These are phyloP conservation scores for Plantago major DNA, from an alignment of 257 asterid genomes.

Conservation along the genomic window DNA sequence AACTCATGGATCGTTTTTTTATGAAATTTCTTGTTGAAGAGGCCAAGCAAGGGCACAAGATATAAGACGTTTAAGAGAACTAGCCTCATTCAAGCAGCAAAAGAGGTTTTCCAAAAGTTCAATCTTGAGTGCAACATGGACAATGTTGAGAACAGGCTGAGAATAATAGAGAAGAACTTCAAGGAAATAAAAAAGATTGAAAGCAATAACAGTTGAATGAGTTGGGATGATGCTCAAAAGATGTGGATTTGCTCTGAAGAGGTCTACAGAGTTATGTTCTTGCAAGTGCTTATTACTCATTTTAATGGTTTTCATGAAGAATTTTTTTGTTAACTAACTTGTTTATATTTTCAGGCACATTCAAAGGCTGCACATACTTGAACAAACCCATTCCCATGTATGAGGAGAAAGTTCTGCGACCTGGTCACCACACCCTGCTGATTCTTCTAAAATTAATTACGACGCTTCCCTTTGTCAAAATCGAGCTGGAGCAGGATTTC, in stretches of 20 bases:
- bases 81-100: not conserved
- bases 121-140: not conserved
- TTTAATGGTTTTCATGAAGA: too few relatives aligned
- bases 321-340: too few relatives aligned
- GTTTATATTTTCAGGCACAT: not conserved
- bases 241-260: slow-evolving; percentile 4
- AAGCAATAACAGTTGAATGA: not conserved
- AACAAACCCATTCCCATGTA: not conserved
- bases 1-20: not conserved
- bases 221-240: not conserved
- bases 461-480: too few relatives aligned
- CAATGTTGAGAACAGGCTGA: not conserved
- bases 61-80: not conserved
- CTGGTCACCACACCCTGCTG: too few relatives aligned
- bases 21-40: slow-evolving; percentile 1
- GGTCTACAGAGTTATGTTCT: not conserved
- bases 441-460: too few relatives aligned
- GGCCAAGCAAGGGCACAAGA: not conserved
- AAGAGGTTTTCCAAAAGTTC: not conserved
- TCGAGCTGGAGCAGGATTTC: too few relatives aligned
- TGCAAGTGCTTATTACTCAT: not conserved
- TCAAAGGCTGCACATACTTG: not conserved
- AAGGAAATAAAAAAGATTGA: not conserved
- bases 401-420: too few relatives aligned
- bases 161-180: not conserved